These are phyloP conservation scores for Penicillium diatomitis DNA, from an alignment of 495 filamentous ascomycete species.

Conservation along the genomic window DNA sequence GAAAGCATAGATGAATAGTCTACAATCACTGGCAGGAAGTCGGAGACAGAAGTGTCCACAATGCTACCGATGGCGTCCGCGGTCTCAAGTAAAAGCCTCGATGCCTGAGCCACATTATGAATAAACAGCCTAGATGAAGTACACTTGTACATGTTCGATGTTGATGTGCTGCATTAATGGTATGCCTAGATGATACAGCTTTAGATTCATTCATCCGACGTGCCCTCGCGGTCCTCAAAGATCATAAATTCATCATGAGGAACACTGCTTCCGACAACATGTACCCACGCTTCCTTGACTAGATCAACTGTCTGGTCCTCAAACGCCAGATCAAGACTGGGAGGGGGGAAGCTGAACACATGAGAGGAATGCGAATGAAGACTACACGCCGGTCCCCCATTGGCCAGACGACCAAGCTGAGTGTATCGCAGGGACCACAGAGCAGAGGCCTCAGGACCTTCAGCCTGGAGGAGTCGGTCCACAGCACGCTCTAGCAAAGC, in stretches of 20 bases:
- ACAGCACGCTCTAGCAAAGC: constrained; percentile 46
- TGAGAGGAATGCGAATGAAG: constrained; percentile 15
- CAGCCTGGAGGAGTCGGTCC: constrained; percentile 37
- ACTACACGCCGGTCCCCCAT: constrained; percentile 1
- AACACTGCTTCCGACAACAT: constrained; percentile 44
- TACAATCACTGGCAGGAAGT: no score
- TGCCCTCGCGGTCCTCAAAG: constrained; percentile 36
- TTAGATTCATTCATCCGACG: constrained; percentile 21
- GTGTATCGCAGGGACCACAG: constrained; percentile 59
- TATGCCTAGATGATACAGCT: constrained; percentile 4
- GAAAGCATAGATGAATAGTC: no score
- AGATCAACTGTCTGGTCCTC: constrained; percentile 54
- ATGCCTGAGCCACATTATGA: no score
- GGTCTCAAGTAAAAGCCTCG: no score
- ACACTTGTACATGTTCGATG: constrained; percentile 1
- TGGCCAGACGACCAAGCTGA: constrained; percentile 29
- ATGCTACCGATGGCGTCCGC: no score
- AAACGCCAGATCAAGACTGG: constrained; percentile 55
- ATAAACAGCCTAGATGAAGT: no score
- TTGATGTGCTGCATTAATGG: neutral
- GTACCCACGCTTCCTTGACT: constrained; percentile 55
- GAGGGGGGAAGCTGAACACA: constrained; percentile 38
- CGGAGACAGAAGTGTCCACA: no score
- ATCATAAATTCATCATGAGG: constrained; percentile 53
- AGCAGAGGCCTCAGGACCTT: constrained; percentile 26